These are phyloP conservation scores for Aspergillus costaricaensis DNA, from an alignment of 2,329 filamentous ascomycete species.

Conservation along the genomic window DNA sequence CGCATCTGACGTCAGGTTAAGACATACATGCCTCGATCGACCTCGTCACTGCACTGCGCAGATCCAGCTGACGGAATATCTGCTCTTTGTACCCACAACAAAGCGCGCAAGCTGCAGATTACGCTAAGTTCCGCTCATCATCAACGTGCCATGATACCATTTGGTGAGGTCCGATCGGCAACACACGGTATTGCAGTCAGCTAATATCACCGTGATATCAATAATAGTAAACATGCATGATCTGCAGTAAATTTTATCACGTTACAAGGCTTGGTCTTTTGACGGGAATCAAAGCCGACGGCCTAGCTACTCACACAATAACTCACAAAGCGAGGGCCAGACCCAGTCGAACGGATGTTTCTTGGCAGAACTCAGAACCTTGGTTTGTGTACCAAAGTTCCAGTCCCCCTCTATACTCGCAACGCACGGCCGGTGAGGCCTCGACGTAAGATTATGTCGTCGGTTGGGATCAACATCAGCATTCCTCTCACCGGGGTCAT, in stretches of 20 bases:
- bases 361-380: neutral
- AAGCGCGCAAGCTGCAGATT: neutral
- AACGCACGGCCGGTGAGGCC: neutral
- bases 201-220: neutral
- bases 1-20: conserved; percentile 10
- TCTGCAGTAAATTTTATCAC: neutral
- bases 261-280: neutral
- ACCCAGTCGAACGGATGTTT: neutral
- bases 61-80: conserved; percentile 2
- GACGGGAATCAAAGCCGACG: conserved; percentile 2
- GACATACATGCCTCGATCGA: conserved; percentile 9
- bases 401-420: neutral
- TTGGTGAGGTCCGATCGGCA: neutral
- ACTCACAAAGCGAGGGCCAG: neutral
- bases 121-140: neutral
- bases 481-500: neutral
- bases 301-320: too few relatives aligned
- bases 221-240: neutral
- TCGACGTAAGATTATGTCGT: neutral
- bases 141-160: conserved; percentile 3
- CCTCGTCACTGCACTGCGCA: neutral
- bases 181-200: neutral
- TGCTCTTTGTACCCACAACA: neutral
- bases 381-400: neutral
- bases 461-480: neutral